Conservation (phyloP, 202 grass and related monocot genomes). For the Setaria viridis region DNA sequence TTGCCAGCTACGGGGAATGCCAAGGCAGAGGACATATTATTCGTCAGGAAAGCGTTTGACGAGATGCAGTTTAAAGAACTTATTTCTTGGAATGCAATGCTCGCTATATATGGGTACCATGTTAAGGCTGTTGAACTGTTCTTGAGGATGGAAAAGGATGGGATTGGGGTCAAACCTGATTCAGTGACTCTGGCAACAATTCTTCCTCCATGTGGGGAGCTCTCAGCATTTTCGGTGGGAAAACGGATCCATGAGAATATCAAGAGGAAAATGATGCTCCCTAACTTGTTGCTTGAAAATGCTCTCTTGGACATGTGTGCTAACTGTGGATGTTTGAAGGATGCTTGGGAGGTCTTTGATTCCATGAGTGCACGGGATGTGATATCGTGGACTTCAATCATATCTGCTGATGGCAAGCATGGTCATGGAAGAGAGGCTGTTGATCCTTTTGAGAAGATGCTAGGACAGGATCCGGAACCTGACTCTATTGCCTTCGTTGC, state of each 20-base stretch:
- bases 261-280: conserved; percentile 60
- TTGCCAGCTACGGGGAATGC: conserved; percentile 61
- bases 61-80: conserved; percentile 56
- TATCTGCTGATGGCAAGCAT: conserved; percentile 77
- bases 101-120: conserved; percentile 66
- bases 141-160: conserved; percentile 66
- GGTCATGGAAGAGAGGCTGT: conserved; percentile 69
- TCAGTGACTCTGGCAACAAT: conserved; percentile 59
- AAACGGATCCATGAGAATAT: conserved; percentile 65
- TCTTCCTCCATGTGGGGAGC: conserved; percentile 74
- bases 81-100: conserved; percentile 89
- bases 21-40: conserved; percentile 37
- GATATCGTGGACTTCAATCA: conserved; percentile 77
- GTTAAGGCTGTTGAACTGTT: conserved; percentile 71
- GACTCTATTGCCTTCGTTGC: conserved; percentile 80
- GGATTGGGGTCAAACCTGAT: conserved; percentile 56
- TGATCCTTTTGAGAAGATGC: conserved; percentile 76
- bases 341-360: conserved; percentile 73
- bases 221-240: conserved; percentile 67
- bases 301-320: conserved; percentile 82
- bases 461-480: conserved; percentile 51
- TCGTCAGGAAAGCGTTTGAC: conserved; percentile 61
- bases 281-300: conserved; percentile 82
- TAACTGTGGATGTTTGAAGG: conserved; percentile 72
- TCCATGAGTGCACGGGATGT: conserved; percentile 60